These are phyloP conservation scores for Lithohypha guttulata DNA, from an alignment of 2,329 filamentous ascomycete genomes.

Conservation along the genomic window DNA sequence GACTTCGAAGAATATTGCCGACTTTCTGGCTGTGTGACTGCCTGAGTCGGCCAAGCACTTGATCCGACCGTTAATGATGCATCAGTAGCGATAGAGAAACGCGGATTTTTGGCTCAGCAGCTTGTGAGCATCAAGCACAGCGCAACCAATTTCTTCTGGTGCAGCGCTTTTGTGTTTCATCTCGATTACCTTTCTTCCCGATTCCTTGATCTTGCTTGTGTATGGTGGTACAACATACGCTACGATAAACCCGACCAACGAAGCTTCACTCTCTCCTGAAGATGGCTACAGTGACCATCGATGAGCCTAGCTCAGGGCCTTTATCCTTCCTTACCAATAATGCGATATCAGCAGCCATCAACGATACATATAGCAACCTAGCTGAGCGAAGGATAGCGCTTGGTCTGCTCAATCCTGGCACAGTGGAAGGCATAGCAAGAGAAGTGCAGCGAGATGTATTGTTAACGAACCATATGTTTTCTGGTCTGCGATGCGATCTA, in stretches of 20 bases:
- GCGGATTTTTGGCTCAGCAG: slow-evolving; percentile 6
- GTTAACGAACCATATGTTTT: slow-evolving; percentile 93
- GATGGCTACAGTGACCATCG: slow-evolving; percentile 30
- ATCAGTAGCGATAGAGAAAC: not conserved
- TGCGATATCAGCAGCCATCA: slow-evolving; percentile 56
- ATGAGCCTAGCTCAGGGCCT: slow-evolving; percentile 31
- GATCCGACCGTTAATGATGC: too few species aligned
- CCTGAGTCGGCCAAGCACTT: too few species aligned
- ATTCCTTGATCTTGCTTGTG: not conserved
- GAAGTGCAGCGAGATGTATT: slow-evolving; percentile 96
- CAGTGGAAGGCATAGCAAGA: slow-evolving; percentile 75
- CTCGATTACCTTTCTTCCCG: not conserved
- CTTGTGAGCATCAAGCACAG: not conserved
- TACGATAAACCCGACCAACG: slow-evolving; percentile 1
- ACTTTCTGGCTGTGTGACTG: too few species aligned
- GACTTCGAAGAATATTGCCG: too few species aligned
- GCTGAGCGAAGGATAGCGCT: slow-evolving; percentile 77
- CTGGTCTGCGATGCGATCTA: slow-evolving; percentile 86
- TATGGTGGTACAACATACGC: not conserved
- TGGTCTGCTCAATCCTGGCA: slow-evolving; percentile 83
- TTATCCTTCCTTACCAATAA: slow-evolving; percentile 64
- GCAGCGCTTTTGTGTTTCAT: slow-evolving; percentile 9
- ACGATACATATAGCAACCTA: slow-evolving; percentile 71
- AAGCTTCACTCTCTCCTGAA: slow-evolving; percentile 9
- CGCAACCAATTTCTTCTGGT: slow-evolving; percentile 13